A percentile compares a stretch with the other conserved stretches of the same genome.
Conservation (phyloP, 176 grass and related monocot genomes). For the Metroxylon sagu region DNA sequence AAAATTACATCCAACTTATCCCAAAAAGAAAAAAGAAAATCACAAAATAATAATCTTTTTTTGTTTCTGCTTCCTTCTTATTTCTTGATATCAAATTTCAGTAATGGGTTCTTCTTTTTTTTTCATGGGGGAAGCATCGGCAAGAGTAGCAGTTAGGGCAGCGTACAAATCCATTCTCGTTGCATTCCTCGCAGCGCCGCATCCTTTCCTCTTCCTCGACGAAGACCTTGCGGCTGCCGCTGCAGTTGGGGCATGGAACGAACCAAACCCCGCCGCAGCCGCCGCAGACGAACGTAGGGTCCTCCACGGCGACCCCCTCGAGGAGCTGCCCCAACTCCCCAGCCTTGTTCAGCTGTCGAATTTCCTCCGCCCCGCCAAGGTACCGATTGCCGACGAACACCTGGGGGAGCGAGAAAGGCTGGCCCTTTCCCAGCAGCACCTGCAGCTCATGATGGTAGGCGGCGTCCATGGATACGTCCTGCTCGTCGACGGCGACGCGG, state of each 20-base stretch:
- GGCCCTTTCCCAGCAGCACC: conserved; percentile 35
- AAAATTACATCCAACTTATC: too few species aligned
- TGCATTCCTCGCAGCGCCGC: conserved; percentile 68
- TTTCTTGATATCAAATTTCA: neutral
- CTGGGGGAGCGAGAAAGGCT: conserved; percentile 67
- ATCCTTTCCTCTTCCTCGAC: conserved; percentile 55
- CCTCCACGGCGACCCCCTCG: conserved; percentile 68
- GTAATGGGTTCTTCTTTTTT: neutral
- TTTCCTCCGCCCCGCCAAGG: conserved; percentile 66
- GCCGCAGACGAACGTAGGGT: conserved; percentile 78
- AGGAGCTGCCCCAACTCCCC: conserved; percentile 56
- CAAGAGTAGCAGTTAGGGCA: conserved; percentile 70
- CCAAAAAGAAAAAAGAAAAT: too few species aligned
- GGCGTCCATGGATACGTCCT: conserved; percentile 87
- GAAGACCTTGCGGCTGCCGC: conserved; percentile 78
- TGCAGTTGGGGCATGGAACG: conserved; percentile 60
- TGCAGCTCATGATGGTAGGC: conserved; percentile 63
- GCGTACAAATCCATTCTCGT: conserved; percentile 94
- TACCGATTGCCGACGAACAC: conserved; percentile 51
- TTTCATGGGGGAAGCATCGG: conserved; percentile 4
- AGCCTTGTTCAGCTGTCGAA: conserved; percentile 61
- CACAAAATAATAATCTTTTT: too few species aligned
- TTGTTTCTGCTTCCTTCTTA: too few species aligned
- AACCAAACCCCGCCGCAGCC: conserved; percentile 78
- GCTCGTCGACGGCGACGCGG: conserved; percentile 72